Percentiles rank a stretch among this genome's conserved stretches.
Conservation (phyloP, 768 basidiomycete genomes). For the Agrocybe pediades region DNA sequence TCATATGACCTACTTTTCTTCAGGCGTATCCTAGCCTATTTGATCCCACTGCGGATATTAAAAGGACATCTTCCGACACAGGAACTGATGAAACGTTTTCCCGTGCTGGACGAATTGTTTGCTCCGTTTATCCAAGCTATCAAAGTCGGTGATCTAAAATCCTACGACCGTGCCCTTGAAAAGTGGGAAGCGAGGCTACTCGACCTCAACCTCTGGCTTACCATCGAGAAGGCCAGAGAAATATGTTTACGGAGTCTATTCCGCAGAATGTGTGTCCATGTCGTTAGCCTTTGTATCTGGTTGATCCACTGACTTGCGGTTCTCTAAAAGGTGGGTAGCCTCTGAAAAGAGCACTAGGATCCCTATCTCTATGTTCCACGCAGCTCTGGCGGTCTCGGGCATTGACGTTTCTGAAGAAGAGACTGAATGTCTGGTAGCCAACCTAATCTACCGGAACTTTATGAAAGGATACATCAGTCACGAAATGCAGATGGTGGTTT, state of each 20-base stretch:
- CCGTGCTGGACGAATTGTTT: constrained; percentile 72
- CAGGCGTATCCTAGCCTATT: constrained; percentile 89
- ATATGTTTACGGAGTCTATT: constrained; percentile 84
- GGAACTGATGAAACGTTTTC: constrained; percentile 71
- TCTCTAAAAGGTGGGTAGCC: constrained; percentile 70
- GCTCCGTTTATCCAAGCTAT: constrained; percentile 82
- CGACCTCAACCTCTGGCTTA: constrained; percentile 85
- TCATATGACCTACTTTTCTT: not conserved
- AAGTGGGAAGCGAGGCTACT: constrained; percentile 72
- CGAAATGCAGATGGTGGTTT: constrained; percentile 91
- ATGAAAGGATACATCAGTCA: constrained; percentile 97
- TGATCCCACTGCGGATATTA: constrained; percentile 87
- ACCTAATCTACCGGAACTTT: constrained; percentile 92
- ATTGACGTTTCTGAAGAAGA: constrained; percentile 74
- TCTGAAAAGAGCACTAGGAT: constrained; percentile 75
- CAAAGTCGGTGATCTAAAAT: constrained; percentile 69
- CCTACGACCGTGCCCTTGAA: constrained; percentile 82
- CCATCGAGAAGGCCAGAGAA: constrained; percentile 87
- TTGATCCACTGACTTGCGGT: not conserved
- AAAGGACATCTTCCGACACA: constrained; percentile 83
- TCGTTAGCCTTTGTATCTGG: not conserved
- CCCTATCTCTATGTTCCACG: constrained; percentile 78
- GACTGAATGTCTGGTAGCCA: constrained; percentile 91
- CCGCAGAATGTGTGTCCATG: constrained; percentile 61
- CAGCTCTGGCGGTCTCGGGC: constrained; percentile 72